These are phyloP conservation scores for Aureobasidium leucospermi DNA, from an alignment of 2,329 filamentous ascomycete species.

Conservation along the genomic window DNA sequence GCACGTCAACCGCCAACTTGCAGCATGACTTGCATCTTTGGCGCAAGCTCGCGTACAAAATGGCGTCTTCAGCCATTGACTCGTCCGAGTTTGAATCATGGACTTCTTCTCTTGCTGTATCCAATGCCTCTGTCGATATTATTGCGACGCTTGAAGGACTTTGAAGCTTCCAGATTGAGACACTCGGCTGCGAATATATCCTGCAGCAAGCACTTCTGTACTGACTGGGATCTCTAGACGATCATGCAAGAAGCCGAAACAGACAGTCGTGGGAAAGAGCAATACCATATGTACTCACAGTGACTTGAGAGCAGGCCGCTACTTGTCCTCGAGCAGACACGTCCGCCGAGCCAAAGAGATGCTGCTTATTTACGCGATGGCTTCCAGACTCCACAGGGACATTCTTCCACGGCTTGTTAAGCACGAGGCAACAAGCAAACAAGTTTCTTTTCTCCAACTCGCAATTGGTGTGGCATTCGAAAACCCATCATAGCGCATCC, in stretches of 20 bases:
- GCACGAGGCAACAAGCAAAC: neutral
- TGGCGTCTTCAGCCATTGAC: neutral
- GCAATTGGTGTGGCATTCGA: neutral
- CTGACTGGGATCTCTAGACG: neutral
- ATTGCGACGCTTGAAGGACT: neutral
- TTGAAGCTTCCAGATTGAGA: neutral
- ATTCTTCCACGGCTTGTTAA: neutral
- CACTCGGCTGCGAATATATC: neutral
- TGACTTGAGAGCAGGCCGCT: neutral
- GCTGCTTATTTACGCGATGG: conserved; percentile 7
- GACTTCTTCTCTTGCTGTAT: neutral
- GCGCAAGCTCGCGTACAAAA: neutral
- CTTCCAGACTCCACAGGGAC: neutral
- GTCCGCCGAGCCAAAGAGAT: neutral
- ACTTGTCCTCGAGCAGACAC: neutral
- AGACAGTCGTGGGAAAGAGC: neutral
- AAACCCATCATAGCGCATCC: neutral
- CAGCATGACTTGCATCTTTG: conserved; percentile 10
- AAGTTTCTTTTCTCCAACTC: neutral
- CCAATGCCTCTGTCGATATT: neutral
- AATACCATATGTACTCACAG: neutral
- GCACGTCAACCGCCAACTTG: conserved; percentile 10
- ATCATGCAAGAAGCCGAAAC: neutral
- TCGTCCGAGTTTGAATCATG: neutral
- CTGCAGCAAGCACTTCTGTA: neutral